Base-by-base conservation (phyloP, 2,329 filamentous ascomycete species). In the Cladosporium cucumerinum region DNA sequence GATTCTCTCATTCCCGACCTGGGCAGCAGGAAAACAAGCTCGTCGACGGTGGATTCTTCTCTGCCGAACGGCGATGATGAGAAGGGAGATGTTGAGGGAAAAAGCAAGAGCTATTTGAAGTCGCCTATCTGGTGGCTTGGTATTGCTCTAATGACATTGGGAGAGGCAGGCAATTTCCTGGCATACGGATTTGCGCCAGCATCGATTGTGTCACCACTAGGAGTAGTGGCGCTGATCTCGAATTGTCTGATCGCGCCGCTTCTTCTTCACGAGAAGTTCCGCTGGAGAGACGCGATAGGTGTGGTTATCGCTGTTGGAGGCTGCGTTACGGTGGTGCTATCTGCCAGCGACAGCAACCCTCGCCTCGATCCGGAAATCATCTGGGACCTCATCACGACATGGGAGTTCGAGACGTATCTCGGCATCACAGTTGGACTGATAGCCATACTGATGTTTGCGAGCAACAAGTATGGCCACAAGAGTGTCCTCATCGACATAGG, bases 61-160 rank as follows among this genome's bases (percentile, higher is more conserved):
- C 34, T 55, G 49, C 48, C 60, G 49, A 39, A 62, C 26, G 49
- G 23, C 6, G 32, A 39, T 1, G 76, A 73, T 4, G 79, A 79
- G 61, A 75, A 77, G 63, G 74, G 74, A 23, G 75, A 78, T 7
- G 73, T 71, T 3, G 72, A 76, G 1, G 76, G 74, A 39, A 81
- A 82, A 67, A 81, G 87, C 32, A 88, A 89, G 65, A 89, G 87
- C 6, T 99, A 99, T 77, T 85, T 99, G 66, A 88, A 87, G 69
- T 97, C 93, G 39, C 92, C 93, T 1, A 97, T 95, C 75, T 99
- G 95, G 95, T 99, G 95, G 95, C 80, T 89, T 34, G 95, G 95
- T 23, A 94, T 98, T 69, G 85, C 96, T 18, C 83, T 99, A 66
- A 99, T 99, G 86, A 92, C 89, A 0, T 81, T 97, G 26, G 95